Conservation (phyloP, 495 filamentous ascomycete species). For the Trichoderma parareesei region DNA sequence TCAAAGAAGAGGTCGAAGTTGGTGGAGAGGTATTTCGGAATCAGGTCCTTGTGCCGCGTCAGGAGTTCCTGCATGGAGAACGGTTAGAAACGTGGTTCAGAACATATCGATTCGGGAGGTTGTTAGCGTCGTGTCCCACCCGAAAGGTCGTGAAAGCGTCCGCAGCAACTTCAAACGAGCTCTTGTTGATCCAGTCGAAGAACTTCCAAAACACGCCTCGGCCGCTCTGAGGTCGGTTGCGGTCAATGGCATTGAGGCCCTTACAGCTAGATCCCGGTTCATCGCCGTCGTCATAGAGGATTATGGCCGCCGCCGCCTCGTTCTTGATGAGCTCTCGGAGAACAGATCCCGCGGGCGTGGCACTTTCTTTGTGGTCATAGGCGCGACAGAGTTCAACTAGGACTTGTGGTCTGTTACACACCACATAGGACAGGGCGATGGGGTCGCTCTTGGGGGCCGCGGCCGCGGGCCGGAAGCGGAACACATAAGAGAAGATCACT, state of each 20-base stretch:
- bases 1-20: conserved; percentile 91
- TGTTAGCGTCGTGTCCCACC: conserved; percentile 39
- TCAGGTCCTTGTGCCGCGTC: conserved; percentile 85
- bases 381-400: conserved; percentile 81
- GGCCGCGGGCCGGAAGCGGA: conserved; percentile 66
- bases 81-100: not conserved
- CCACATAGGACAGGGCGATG: conserved; percentile 75
- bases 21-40: conserved; percentile 72
- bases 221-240: conserved; percentile 57
- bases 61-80: conserved; percentile 61
- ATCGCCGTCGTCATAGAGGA: conserved; percentile 82
- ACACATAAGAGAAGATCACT: conserved; percentile 79
- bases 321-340: conserved; percentile 88
- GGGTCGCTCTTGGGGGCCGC: conserved; percentile 55
- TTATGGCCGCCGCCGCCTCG: conserved; percentile 77
- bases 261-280: conserved; percentile 42
- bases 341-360: conserved; percentile 85
- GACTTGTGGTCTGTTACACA: conserved; percentile 76
- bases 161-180: conserved; percentile 91
- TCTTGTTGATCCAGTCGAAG: conserved; percentile 92
- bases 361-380: conserved; percentile 84
- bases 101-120: not conserved
- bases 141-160: conserved; percentile 97
- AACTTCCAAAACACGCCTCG: conserved; percentile 93
- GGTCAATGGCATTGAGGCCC: conserved; percentile 58